These are phyloP conservation scores for Emydomyces testavorans DNA, from an alignment of 2,329 filamentous ascomycete species.

Conservation along the genomic window DNA sequence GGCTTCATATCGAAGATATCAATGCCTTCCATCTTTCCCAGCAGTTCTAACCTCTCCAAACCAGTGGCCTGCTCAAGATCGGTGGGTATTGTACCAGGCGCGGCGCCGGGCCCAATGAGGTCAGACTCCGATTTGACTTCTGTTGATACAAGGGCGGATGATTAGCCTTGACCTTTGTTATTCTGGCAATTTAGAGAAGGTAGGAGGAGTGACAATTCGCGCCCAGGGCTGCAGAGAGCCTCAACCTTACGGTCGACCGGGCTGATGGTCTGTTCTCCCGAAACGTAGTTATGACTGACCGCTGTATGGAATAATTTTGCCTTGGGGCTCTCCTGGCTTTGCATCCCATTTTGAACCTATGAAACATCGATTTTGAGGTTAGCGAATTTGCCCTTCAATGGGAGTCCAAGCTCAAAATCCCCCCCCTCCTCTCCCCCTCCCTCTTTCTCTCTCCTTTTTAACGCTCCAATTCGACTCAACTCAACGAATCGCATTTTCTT, in stretches of 20 bases:
- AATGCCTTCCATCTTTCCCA: conserved; percentile 98
- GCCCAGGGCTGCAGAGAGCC: background rate
- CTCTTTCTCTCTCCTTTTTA: background rate
- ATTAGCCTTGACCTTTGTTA: background rate
- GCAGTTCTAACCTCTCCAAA: conserved; percentile 95
- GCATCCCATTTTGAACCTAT: conserved; percentile 29
- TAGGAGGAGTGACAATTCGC: background rate
- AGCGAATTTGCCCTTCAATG: conserved; percentile 1
- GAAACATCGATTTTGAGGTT: conserved; percentile 11
- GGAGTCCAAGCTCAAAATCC: background rate
- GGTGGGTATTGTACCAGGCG: conserved; percentile 73
- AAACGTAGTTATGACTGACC: conserved; percentile 27
- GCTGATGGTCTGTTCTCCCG: background rate
- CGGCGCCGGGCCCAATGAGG: conserved; percentile 71
- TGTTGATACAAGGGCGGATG: conserved; percentile 31
- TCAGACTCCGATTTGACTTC: conserved; percentile 76
- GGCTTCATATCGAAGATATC: conserved; percentile 98
- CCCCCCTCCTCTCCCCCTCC: background rate
- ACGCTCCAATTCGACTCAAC: conserved; percentile 5
- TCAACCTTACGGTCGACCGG: background rate
- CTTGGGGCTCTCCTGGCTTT: conserved; percentile 29
- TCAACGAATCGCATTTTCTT: too few species aligned
- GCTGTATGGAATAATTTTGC: conserved; percentile 36
- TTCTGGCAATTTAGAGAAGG: background rate
- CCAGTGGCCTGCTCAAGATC: conserved; percentile 93